Percentiles rank a stretch among this genome's conserved stretches.
These are phyloP conservation scores for Pleodorina starrii DNA, from an alignment of 139 green algal species.

Conservation along the genomic window DNA sequence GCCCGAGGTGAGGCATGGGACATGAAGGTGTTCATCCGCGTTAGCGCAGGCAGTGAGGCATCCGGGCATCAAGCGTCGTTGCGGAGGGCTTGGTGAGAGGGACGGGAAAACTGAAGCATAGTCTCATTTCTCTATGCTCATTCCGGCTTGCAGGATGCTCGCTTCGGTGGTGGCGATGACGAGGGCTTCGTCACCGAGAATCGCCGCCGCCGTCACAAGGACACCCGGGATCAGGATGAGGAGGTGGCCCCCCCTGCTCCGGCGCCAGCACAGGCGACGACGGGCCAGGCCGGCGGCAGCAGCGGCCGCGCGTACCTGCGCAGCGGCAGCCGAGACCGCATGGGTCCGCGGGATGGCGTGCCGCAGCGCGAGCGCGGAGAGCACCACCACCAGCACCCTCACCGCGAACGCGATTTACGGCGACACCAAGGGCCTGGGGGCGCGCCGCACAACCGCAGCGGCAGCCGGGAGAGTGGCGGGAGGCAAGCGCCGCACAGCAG, in stretches of 20 bases:
- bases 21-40: not conserved
- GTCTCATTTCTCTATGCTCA: no score
- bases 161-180: not conserved
- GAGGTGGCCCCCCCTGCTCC: not conserved
- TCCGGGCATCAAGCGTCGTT: no score
- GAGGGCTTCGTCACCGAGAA: constrained; percentile 39
- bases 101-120: no score
- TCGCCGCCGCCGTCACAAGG: constrained; percentile 39
- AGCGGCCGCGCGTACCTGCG: not conserved
- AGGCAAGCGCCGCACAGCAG: not conserved
- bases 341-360: not conserved
- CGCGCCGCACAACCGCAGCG: not conserved
- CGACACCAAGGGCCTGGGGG: not conserved
- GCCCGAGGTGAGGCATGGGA: not conserved
- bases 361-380: not conserved
- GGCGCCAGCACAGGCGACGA: no score
- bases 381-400: not conserved
- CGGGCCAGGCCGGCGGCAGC: no score
- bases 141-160: constrained; percentile 5
- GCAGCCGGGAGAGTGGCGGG: not conserved
- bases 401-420: not conserved
- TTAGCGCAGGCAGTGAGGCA: no score
- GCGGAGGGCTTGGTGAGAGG: no score
- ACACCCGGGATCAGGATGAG: constrained; percentile 44
- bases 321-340: constrained; percentile 46